phyloP scores from a whole-genome alignment of 805 yeast species.

The Candida silvatica region DNA sequence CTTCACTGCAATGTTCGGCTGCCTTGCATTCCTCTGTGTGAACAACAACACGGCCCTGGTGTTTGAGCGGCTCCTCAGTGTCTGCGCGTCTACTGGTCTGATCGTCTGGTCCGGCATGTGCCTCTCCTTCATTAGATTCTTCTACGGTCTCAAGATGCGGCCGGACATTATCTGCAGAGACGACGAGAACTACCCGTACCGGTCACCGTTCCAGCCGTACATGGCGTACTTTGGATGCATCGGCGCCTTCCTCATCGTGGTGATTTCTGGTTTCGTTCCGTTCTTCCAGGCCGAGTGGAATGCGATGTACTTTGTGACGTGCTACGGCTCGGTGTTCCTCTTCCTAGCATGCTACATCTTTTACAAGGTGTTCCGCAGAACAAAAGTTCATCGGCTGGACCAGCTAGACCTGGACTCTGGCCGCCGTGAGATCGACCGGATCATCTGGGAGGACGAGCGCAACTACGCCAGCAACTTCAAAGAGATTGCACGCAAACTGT shows the following conservation, averaged over 20 bases:
- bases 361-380: constrained; percentile 50
- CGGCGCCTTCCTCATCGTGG: constrained; percentile 31
- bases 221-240: constrained; percentile 40
- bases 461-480: constrained; percentile 24
- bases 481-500: constrained; percentile 20
- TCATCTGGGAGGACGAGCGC: constrained; percentile 71
- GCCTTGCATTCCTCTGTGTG: constrained; percentile 53
- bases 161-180: constrained; percentile 49
- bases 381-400: constrained; percentile 59
- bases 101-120: constrained; percentile 73
- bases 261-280: constrained; percentile 44
- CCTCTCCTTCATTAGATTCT: constrained; percentile 44
- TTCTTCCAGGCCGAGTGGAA: constrained; percentile 42
- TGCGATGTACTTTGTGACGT: constrained; percentile 39
- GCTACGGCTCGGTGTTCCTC: constrained; percentile 43
- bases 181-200: constrained; percentile 47
- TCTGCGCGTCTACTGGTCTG: constrained; percentile 68
- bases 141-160: constrained; percentile 41
- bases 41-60: constrained; percentile 49
- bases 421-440: constrained; percentile 72
- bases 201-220: constrained; percentile 48
- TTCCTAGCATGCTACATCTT: constrained; percentile 35
- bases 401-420: constrained; percentile 79
- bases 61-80: constrained; percentile 57
- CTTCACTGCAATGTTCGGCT: constrained; percentile 52